Evolutionary conservation across 352 stramenopile genomes (phyloP).

Genomic region (Globisporangium nagaii): DNA sequence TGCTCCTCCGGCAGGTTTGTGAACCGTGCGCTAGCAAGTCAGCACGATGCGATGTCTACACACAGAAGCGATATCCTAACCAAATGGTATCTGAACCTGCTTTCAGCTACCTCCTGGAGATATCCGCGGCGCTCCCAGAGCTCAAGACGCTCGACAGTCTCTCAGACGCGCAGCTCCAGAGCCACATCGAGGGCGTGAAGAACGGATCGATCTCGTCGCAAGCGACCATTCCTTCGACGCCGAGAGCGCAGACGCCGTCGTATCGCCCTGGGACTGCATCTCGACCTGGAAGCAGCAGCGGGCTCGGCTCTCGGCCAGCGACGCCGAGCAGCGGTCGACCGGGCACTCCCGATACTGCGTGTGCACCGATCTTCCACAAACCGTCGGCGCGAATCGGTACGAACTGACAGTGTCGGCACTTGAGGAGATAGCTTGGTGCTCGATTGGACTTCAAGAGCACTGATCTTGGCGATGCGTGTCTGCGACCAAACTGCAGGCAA

Average conservation of each 20-base stretch:
- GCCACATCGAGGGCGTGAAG: slow-evolving; percentile 34
- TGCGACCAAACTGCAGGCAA: slow-evolving; percentile 33
- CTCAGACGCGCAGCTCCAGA: slow-evolving; percentile 38
- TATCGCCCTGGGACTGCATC: slow-evolving; percentile 22
- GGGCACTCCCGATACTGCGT: slow-evolving; percentile 20
- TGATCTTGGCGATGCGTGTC: too few species aligned
- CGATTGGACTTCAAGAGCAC: too few species aligned
- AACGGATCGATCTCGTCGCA: slow-evolving; percentile 29
- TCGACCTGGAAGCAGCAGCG: slow-evolving; percentile 25
- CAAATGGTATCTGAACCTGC: background rate
- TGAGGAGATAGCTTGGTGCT: background rate
- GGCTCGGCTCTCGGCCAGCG: slow-evolving; percentile 8
- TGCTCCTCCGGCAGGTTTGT: slow-evolving; percentile 41
- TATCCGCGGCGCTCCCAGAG: slow-evolving; percentile 32
- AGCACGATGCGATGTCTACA: background rate
- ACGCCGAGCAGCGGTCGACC: slow-evolving; percentile 27
- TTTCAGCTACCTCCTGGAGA: slow-evolving; percentile 50
- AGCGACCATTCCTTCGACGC: slow-evolving; percentile 19
- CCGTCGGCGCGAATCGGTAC: slow-evolving; percentile 40
- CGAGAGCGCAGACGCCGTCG: slow-evolving; percentile 32
- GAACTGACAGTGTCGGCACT: too few species aligned
- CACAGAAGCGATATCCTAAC: background rate
- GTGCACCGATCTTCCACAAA: slow-evolving; percentile 42
- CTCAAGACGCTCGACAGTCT: slow-evolving; percentile 65
- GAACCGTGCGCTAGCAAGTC: background rate